A percentile compares a stretch with the other conserved stretches of the same genome.
These are phyloP conservation scores for Ustilago shanxiensis DNA, from an alignment of 1,284 basidiomycete species.

Conservation along the genomic window DNA sequence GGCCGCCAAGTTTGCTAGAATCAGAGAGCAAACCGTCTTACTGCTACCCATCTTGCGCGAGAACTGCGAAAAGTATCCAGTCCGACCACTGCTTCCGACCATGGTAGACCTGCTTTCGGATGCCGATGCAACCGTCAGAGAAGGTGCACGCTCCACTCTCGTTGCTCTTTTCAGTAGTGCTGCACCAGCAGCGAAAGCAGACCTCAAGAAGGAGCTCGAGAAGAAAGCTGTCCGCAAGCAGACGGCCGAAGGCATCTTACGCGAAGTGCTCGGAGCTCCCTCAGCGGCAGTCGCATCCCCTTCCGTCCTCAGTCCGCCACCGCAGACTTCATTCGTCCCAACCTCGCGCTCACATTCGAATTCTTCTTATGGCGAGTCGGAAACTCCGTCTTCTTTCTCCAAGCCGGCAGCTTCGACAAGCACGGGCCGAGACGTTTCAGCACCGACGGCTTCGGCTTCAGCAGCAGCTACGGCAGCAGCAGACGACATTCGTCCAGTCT, in stretches of 20 bases:
- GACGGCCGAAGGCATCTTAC: conserved; percentile 75
- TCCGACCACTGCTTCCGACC: conserved; percentile 82
- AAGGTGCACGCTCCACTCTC: conserved; percentile 83
- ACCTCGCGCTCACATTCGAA: conserved; percentile 7
- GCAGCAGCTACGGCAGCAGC: conserved; percentile 34
- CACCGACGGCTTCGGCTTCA: conserved; percentile 19
- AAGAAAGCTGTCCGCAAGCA: conserved; percentile 75
- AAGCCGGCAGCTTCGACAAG: conserved; percentile 4
- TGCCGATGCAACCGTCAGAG: conserved; percentile 87
- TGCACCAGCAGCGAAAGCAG: conserved; percentile 84
- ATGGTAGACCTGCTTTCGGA: conserved; percentile 90
- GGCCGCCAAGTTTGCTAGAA: conserved; percentile 75
- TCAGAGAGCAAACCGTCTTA: conserved; percentile 74
- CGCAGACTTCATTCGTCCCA: conserved; percentile 17
- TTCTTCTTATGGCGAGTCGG: conserved; percentile 10
- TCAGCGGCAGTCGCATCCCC: conserved; percentile 15
- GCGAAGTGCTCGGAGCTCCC: conserved; percentile 68
- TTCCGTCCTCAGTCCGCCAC: conserved; percentile 15
- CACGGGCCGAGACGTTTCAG: neutral
- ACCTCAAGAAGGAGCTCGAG: conserved; percentile 90
- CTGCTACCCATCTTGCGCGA: conserved; percentile 47
- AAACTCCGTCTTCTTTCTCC: conserved; percentile 7
- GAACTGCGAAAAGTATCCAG: conserved; percentile 75
- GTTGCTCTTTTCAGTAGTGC: conserved; percentile 86
- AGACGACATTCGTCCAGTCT: conserved; percentile 61